These are phyloP conservation scores for Umbelopsis isabellina DNA, from an alignment of 192 early-diverging fungal genomes.

Conservation along the genomic window DNA sequence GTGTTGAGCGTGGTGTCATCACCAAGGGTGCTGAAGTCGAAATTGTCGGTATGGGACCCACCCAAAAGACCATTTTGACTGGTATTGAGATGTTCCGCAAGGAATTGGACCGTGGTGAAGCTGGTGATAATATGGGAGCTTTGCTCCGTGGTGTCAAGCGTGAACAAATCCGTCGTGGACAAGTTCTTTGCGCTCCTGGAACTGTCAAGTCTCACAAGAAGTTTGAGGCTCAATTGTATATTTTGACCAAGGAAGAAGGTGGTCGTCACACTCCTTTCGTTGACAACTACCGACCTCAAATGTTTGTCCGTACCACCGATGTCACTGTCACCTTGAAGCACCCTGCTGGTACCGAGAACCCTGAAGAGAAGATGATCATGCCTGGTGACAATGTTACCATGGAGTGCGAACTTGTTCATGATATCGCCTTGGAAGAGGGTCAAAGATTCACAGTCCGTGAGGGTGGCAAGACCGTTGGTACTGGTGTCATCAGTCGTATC, in stretches of 20 bases:
- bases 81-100: constrained; percentile 99
- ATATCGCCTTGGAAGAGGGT: constrained; percentile 91
- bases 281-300: constrained; percentile 96
- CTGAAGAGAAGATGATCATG: constrained; percentile 96
- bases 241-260: constrained; percentile 97
- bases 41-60: constrained; percentile 91
- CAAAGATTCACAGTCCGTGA: constrained; percentile 98
- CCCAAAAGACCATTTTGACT: constrained; percentile 92
- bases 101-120: constrained; percentile 95
- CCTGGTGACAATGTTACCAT: constrained; percentile 96
- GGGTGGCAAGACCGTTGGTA: constrained; percentile 97
- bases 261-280: constrained; percentile 97
- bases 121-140: constrained; percentile 98
- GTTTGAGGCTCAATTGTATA: constrained; percentile 91
- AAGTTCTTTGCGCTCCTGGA: constrained; percentile 90
- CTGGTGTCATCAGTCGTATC: constrained; percentile 65
- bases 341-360: constrained; percentile 76
- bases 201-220: constrained; percentile 95
- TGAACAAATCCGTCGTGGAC: constrained; percentile 93
- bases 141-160: constrained; percentile 97
- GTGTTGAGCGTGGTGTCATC: constrained; percentile 93
- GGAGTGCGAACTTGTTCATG: constrained; percentile 78
- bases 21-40: constrained; percentile 95
- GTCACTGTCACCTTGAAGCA: constrained; percentile 86
- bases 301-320: constrained; percentile 96